Evolutionary conservation across 345 rosid species (phyloP).

Genomic region (Gossypium anomalum): DNA sequence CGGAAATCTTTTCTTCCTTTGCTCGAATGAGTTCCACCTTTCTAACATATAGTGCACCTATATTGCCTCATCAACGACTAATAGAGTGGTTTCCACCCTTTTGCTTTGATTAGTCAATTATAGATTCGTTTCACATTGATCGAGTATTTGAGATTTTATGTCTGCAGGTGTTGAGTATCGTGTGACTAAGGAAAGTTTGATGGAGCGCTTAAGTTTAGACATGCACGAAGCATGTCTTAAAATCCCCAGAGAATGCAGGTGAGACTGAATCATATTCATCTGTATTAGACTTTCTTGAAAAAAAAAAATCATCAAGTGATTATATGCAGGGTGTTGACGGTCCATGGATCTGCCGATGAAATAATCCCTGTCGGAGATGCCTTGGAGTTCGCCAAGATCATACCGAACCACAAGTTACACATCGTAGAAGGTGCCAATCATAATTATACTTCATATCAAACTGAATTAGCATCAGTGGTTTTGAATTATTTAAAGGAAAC

Average conservation of each 20-base stretch:
- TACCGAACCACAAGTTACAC: conserved; percentile 57
- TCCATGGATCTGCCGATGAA: conserved; percentile 68
- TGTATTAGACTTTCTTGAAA: background rate
- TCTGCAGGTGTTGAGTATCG: conserved; percentile 48
- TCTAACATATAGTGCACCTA: no score
- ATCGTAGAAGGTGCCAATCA: conserved; percentile 67
- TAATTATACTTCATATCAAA: conserved; percentile 52
- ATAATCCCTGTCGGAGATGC: conserved; percentile 65
- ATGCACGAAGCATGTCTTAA: conserved; percentile 58
- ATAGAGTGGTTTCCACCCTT: background rate
- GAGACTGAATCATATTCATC: conserved; percentile 2
- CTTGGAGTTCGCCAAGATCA: conserved; percentile 55
- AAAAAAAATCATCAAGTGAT: background rate
- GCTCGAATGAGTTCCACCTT: no score
- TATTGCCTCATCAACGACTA: background rate
- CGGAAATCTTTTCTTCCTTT: background rate
- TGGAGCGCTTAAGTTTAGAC: conserved; percentile 65
- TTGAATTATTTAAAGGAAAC: conserved; percentile 40
- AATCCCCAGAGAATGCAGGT: conserved; percentile 77
- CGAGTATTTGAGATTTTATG: background rate
- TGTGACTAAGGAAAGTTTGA: conserved; percentile 60
- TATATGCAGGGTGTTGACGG: conserved; percentile 55
- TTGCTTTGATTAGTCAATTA: background rate
- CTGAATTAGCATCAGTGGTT: conserved; percentile 42
- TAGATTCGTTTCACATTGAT: background rate